Percentiles rank a stretch among this genome's conserved stretches.
These are phyloP conservation scores for Omphalotus guepiniiformis DNA, from an alignment of 768 basidiomycete species.

Conservation along the genomic window DNA sequence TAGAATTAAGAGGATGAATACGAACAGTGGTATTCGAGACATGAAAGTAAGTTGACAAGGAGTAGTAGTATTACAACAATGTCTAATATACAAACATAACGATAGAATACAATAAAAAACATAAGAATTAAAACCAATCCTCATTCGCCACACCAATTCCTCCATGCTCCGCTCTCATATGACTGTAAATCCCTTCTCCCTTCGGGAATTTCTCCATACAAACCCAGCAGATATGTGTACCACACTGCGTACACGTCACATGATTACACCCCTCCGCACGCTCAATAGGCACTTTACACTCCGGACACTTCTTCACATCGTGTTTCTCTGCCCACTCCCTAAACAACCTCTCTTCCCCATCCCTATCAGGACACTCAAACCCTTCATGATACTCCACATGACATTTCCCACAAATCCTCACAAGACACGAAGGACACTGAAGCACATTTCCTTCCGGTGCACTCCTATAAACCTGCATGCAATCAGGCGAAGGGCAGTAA, in stretches of 20 bases:
- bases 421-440: slow-evolving; percentile 68
- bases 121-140: too few relatives aligned
- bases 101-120: too few relatives aligned
- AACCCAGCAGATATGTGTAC: slow-evolving; percentile 79
- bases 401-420: slow-evolving; percentile 66
- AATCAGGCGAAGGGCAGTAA: slow-evolving; percentile 79
- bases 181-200: slow-evolving; percentile 70
- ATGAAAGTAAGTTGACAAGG: too few relatives aligned
- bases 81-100: too few relatives aligned
- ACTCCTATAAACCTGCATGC: slow-evolving; percentile 65
- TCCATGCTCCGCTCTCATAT: slow-evolving; percentile 70
- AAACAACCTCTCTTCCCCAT: slow-evolving; percentile 54
- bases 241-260: slow-evolving; percentile 71
- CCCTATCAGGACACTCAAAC: slow-evolving; percentile 56
- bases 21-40: too few relatives aligned
- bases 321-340: slow-evolving; percentile 57
- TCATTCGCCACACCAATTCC: slow-evolving; percentile 44
- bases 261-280: slow-evolving; percentile 77
- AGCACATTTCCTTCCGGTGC: slow-evolving; percentile 45
- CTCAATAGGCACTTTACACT: slow-evolving; percentile 68
- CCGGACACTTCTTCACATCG: slow-evolving; percentile 73
- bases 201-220: slow-evolving; percentile 67
- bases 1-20: slow-evolving; percentile 46
- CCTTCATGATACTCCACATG: slow-evolving; percentile 60
- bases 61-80: not conserved